These are phyloP conservation scores for Casuarina equisetifolia DNA, from an alignment of 306 rosid species.

Conservation along the genomic window DNA sequence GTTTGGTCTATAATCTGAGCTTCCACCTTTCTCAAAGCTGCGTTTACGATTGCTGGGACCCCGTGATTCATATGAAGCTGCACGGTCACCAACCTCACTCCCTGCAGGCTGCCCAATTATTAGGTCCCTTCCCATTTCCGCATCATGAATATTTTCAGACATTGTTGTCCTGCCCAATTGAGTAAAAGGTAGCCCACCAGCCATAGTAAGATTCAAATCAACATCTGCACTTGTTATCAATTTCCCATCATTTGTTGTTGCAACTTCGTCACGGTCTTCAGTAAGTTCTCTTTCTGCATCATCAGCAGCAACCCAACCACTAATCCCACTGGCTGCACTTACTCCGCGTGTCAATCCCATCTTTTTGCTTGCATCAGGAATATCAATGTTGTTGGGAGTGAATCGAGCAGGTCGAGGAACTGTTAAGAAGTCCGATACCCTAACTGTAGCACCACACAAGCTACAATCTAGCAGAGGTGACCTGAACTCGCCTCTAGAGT, in stretches of 20 bases:
- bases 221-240: conserved; percentile 53
- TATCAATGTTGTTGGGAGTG: conserved; percentile 64
- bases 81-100: conserved; percentile 96
- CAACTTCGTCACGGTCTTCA: conserved; percentile 96
- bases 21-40: conserved; percentile 82
- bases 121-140: conserved; percentile 95
- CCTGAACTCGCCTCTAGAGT: conserved; percentile 68
- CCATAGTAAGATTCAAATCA: conserved; percentile 93
- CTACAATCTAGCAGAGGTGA: conserved; percentile 90
- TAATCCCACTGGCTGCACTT: conserved; percentile 99
- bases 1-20: conserved; percentile 72
- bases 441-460: conserved; percentile 92
- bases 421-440: conserved; percentile 74
- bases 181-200: conserved; percentile 61
- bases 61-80: conserved; percentile 94
- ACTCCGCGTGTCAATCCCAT: conserved; percentile 96
- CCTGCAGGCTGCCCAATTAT: conserved; percentile 97
- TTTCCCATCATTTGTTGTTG: conserved; percentile 70
- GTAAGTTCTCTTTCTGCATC: conserved; percentile 84
- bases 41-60: conserved; percentile 98
- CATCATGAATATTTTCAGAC: conserved; percentile 65
- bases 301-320: conserved; percentile 91
- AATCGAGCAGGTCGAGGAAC: conserved; percentile 81
- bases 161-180: conserved; percentile 65
- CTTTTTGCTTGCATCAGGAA: conserved; percentile 85